Percentiles rank a stretch among this genome's conserved stretches.
phyloP scores from a whole-genome alignment of 2,329 filamentous ascomycete genomes.

The Paecilomyces sp. region DNA sequence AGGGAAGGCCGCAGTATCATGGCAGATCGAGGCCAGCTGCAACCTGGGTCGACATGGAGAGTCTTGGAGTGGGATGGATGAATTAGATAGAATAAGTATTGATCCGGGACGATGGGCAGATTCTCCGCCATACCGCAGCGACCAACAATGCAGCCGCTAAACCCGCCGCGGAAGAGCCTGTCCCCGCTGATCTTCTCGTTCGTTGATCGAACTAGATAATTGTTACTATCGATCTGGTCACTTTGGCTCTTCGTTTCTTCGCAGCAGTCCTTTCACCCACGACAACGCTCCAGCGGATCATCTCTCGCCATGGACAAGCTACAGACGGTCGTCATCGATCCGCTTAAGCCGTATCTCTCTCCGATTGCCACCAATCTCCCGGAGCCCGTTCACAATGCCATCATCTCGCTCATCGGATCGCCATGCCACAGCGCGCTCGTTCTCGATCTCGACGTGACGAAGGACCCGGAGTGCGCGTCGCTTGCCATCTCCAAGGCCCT shows the following conservation, averaged over 20 bases:
- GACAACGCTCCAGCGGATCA: neutral
- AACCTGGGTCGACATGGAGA: constrained; percentile 14
- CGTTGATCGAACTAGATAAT: neutral
- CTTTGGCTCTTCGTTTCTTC: neutral
- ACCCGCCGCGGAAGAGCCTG: neutral
- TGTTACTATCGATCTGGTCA: neutral
- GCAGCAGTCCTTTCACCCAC: neutral
- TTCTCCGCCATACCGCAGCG: constrained; percentile 18
- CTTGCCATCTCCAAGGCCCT: constrained; percentile 87
- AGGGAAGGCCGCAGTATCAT: constrained; percentile 31
- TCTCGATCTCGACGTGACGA: constrained; percentile 69
- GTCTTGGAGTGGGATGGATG: too few species aligned
- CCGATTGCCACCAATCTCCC: constrained; percentile 70
- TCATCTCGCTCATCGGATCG: constrained; percentile 71
- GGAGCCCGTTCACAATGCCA: constrained; percentile 64
- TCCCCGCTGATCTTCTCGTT: neutral
- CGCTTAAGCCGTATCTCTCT: constrained; percentile 45
- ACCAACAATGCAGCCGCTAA: constrained; percentile 19
- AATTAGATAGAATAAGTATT: neutral
- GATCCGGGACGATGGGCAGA: constrained; percentile 6
- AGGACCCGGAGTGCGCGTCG: constrained; percentile 72
- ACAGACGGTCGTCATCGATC: constrained; percentile 32
- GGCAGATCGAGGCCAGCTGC: constrained; percentile 5
- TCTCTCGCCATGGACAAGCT: constrained; percentile 31
- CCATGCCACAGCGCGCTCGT: constrained; percentile 81